phyloP scores from a whole-genome alignment of 1,139 yeast genomes.

The Casaregolazyma lundiana region DNA sequence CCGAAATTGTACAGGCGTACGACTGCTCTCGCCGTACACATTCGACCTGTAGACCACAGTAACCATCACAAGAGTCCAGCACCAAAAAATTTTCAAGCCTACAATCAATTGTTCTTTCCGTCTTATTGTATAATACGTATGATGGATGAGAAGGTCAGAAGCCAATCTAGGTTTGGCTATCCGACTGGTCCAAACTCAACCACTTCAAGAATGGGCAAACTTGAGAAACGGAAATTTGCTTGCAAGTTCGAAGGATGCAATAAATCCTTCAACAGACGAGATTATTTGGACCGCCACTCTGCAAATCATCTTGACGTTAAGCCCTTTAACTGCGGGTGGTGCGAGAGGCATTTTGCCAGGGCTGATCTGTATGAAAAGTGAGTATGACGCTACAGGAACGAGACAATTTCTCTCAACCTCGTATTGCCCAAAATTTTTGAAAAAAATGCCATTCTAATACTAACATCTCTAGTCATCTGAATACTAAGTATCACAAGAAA shows the following conservation, averaged over 20 bases:
- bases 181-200: conserved; percentile 3
- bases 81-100: too few species aligned
- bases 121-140: background rate
- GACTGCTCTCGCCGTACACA: too few species aligned
- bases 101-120: too few species aligned
- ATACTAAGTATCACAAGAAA: conserved; percentile 30
- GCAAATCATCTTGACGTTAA: conserved; percentile 35
- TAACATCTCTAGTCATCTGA: conserved; percentile 22
- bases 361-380: conserved; percentile 33
- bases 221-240: conserved; percentile 21
- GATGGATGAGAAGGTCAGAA: background rate
- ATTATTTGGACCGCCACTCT: conserved; percentile 37
- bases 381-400: too few species aligned
- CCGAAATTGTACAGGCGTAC: background rate
- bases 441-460: background rate
- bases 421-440: background rate
- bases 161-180: conserved; percentile 2
- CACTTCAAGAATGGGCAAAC: conserved; percentile 2
- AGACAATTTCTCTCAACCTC: too few species aligned
- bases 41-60: too few species aligned
- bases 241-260: conserved; percentile 35
- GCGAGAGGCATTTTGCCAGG: conserved; percentile 34
- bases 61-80: too few species aligned
- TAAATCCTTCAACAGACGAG: conserved; percentile 36
- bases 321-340: conserved; percentile 31